Evolutionary conservation across 2,329 filamentous ascomycete genomes (phyloP), one percentile per base, ranked within the genome.

Genomic region (Aureobasidium melanogenum): DNA sequence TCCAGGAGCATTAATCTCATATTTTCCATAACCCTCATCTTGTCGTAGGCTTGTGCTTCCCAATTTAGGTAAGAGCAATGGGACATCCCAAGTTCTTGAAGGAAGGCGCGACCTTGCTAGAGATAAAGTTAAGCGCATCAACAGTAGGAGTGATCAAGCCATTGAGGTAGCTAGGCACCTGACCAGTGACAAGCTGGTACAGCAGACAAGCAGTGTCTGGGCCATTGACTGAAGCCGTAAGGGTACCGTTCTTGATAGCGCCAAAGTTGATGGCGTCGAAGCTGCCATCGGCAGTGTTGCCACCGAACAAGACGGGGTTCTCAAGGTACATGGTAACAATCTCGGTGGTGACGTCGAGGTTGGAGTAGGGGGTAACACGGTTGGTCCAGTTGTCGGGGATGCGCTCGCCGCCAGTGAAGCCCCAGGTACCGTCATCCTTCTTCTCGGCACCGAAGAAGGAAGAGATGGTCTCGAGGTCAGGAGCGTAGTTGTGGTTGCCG

Each of bases 271-370:
- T 60, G 2, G 67, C 67, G 56, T 76, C 64, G 63, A 77, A 78
- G 56, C 69, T 69, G 26, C 72, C 72, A 28, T 68, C 69, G 12
- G 70, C 75, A 6, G 73, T 73, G 39, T 74, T 74, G 41, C 77
- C 76, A 39, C 77, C 76, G 55, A 79, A 77, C 0, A 75, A 67
- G 12, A 78, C 76, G 3, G 77, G 77, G 60, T 76, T 69, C 64
- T 71, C 65, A 22, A 74, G 63, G 62, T 79, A 79, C 70, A 74
- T 71, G 1, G 67, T 66, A 2, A 76, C 62, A 44, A 79, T 78
- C 67, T 79, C 71, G 5, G 24, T 54, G 7, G 70, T 70, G 8
- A 76, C 73, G 36, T 74, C 71, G 14, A 51, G 58, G 66, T 71
- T 71, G 47, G 68, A 69, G 69, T 76, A 77, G 0, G 71, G 70